Conservation (phyloP, 202 grass and related monocot species). For the Elaeis oleifera region DNA sequence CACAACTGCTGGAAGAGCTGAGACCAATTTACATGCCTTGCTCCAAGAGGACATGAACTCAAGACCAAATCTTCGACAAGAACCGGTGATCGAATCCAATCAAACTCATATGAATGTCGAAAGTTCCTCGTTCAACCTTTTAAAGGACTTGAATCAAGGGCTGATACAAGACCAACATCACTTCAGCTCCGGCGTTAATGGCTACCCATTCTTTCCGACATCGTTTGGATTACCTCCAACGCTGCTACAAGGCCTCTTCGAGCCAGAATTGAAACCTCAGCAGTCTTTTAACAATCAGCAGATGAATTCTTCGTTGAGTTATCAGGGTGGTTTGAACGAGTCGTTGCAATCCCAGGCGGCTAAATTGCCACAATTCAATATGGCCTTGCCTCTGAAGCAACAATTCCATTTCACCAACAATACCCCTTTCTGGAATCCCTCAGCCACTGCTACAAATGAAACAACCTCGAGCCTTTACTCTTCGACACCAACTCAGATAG, state of each 20-base stretch:
- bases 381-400: constrained; percentile 2
- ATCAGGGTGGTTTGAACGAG: background rate
- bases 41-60: constrained; percentile 3
- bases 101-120: too few species aligned
- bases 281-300: background rate
- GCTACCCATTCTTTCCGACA: constrained; percentile 11
- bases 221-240: background rate
- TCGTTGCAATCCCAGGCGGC: constrained; percentile 21
- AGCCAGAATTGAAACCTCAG: constrained; percentile 9
- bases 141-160: too few species aligned
- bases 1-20: background rate
- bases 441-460: constrained; percentile 8
- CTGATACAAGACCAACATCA: constrained; percentile 39
- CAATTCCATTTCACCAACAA: constrained; percentile 47
- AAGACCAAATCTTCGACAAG: too few species aligned
- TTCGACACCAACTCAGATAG: constrained; percentile 23
- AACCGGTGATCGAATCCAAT: too few species aligned
- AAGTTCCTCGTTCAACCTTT: too few species aligned
- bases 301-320: background rate
- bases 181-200: constrained; percentile 37
- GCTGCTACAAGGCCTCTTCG: constrained; percentile 45
- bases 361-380: constrained; percentile 38
- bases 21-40: background rate
- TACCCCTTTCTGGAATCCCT: constrained; percentile 63
- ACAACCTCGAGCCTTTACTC: constrained; percentile 20